phyloP scores from a whole-genome alignment of 164 flowering plant species.

The Vitis rupestris region DNA sequence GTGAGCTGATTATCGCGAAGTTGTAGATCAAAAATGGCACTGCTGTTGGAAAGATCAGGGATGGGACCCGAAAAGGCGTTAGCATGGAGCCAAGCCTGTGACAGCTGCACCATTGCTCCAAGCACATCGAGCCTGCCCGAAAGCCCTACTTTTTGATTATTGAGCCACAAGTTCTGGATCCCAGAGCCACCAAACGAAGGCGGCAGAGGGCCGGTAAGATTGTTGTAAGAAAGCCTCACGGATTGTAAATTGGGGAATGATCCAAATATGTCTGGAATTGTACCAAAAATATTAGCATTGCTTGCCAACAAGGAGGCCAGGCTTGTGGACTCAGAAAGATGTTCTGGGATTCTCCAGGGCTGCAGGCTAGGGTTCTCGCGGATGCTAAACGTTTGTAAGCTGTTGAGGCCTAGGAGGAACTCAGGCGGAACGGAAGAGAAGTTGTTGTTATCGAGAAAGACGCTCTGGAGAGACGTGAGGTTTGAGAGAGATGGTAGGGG shows the following conservation, averaged over 20 bases:
- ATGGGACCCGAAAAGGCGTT: conserved; percentile 46
- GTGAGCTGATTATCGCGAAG: conserved; percentile 51
- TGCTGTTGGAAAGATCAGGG: conserved; percentile 46
- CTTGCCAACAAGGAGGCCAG: conserved; percentile 27
- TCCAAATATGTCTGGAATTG: conserved; percentile 39
- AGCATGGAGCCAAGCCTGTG: conserved; percentile 52
- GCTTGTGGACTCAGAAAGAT: conserved; percentile 21
- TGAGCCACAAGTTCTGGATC: conserved; percentile 38
- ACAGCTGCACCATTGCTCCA: conserved; percentile 31
- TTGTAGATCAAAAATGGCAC: conserved; percentile 39
- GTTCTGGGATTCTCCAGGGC: conserved; percentile 39
- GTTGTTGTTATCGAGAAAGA: conserved; percentile 9
- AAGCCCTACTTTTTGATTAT: conserved; percentile 36
- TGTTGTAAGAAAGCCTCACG: conserved; percentile 49
- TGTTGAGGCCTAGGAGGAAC: conserved; percentile 14
- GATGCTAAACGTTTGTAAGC: conserved; percentile 22
- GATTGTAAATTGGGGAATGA: conserved; percentile 24
- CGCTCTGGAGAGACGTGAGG: conserved; percentile 8
- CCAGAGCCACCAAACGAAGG: conserved; percentile 24
- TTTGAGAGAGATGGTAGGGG: conserved; percentile 13
- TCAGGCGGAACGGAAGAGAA: conserved; percentile 16
- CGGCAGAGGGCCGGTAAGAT: conserved; percentile 47
- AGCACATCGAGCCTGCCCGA: conserved; percentile 41
- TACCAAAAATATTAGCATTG: conserved; percentile 28
- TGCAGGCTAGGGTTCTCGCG: conserved; percentile 22